These are phyloP conservation scores for Cryptococcus jaspeensis DNA, from an alignment of 1,284 basidiomycete genomes.

Conservation along the genomic window DNA sequence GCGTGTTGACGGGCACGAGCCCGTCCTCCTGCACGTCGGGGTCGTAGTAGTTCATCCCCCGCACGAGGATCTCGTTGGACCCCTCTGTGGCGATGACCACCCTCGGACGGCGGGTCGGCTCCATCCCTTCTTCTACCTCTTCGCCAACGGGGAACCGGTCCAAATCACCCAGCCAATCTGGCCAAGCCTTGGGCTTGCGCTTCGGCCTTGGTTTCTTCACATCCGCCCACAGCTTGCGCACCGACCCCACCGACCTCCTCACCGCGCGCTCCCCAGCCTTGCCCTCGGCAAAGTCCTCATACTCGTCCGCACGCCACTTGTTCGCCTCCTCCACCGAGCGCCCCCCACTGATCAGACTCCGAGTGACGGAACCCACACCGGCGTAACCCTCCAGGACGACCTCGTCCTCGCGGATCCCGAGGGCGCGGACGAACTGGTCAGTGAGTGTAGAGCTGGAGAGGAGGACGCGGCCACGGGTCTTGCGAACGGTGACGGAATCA, in stretches of 20 bases:
- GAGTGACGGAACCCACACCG: conserved; percentile 31
- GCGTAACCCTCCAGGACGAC: conserved; percentile 40
- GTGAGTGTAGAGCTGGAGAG: conserved; percentile 25
- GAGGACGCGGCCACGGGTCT: conserved; percentile 21
- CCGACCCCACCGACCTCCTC: conserved; percentile 15
- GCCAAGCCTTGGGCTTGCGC: conserved; percentile 3
- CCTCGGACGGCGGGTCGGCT: conserved; percentile 7
- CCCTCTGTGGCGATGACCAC: conserved; percentile 36
- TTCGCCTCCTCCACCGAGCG: conserved; percentile 7
- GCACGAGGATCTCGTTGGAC: conserved; percentile 15
- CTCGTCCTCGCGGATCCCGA: conserved; percentile 32
- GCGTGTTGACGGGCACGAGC: background rate
- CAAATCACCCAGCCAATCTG: conserved; percentile 12
- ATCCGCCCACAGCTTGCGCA: background rate
- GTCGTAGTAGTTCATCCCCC: conserved; percentile 21
- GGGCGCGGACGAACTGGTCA: conserved; percentile 37
- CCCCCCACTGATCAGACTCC: conserved; percentile 38
- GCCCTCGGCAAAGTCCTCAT: background rate
- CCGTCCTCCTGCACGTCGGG: background rate
- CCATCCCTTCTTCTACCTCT: background rate
- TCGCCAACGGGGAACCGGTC: background rate
- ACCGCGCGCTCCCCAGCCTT: conserved; percentile 8
- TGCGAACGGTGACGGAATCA: conserved; percentile 7
- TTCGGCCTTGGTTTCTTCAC: conserved; percentile 4
- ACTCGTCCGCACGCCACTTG: conserved; percentile 2